Conservation (phyloP, 495 filamentous ascomycete genomes). For the Penicillium arizonense region DNA sequence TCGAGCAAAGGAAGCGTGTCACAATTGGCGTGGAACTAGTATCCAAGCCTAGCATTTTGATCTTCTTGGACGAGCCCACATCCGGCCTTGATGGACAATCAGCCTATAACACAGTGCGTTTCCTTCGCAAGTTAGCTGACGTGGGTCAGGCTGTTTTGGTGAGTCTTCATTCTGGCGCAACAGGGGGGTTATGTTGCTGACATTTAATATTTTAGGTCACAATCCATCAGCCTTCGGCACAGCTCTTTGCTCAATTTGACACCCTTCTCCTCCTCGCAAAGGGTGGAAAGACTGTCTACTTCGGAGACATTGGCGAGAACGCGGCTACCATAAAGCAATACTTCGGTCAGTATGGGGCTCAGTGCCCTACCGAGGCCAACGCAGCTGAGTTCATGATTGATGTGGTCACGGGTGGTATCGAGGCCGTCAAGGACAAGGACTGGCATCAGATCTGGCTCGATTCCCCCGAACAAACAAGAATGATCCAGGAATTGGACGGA, state of each 20-base stretch:
- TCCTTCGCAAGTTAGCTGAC: conserved; percentile 63
- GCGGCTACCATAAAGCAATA: conserved; percentile 59
- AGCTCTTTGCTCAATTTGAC: conserved; percentile 74
- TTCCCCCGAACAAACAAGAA: conserved; percentile 44
- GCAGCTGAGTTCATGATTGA: conserved; percentile 95
- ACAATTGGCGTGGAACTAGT: conserved; percentile 70
- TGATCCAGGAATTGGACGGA: conserved; percentile 53
- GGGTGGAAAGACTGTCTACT: conserved; percentile 72
- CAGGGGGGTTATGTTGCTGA: neutral
- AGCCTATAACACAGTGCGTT: conserved; percentile 63
- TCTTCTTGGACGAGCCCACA: conserved; percentile 79
- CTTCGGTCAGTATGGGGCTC: conserved; percentile 72
- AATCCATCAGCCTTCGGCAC: conserved; percentile 73
- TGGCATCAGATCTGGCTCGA: conserved; percentile 68
- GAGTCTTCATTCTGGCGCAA: neutral
- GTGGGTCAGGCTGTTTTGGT: conserved; percentile 66
- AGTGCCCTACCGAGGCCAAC: conserved; percentile 71
- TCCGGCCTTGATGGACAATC: conserved; percentile 64
- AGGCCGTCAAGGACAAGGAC: conserved; percentile 40
- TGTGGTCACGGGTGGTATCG: conserved; percentile 53
- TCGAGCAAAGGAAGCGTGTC: conserved; percentile 62
- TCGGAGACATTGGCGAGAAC: conserved; percentile 61
- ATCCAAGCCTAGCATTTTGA: conserved; percentile 61
- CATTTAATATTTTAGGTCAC: conserved; percentile 39
- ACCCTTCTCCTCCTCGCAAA: conserved; percentile 64